Percentiles rank a stretch among this genome's conserved stretches.
Conservation (phyloP, 1,139 yeast species). For the Protomyces arabidopsidicola region DNA sequence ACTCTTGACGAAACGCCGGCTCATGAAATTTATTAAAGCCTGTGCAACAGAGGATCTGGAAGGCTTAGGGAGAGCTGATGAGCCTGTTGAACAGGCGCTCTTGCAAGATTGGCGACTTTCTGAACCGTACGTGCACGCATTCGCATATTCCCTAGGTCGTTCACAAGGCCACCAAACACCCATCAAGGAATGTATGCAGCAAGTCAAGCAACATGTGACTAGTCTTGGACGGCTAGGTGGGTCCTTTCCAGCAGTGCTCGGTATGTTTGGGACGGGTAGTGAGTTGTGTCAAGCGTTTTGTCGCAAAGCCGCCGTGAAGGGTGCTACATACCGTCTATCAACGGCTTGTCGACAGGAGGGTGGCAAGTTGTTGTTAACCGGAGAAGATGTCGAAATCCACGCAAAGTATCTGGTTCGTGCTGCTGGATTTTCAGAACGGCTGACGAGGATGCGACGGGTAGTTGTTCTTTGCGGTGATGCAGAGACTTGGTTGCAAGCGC, state of each 20-base stretch:
- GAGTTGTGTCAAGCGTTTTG: slow-evolving; percentile 96
- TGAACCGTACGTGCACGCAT: slow-evolving; percentile 1
- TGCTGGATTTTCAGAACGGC: background rate
- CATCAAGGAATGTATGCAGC: slow-evolving; percentile 68
- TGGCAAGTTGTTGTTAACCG: slow-evolving; percentile 35
- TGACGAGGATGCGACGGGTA: background rate
- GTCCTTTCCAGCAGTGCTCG: slow-evolving; percentile 82
- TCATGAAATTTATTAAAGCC: slow-evolving; percentile 91
- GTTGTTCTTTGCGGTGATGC: slow-evolving; percentile 3
- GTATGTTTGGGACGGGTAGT: slow-evolving; percentile 94
- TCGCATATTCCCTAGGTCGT: slow-evolving; percentile 74
- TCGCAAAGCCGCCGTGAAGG: slow-evolving; percentile 97
- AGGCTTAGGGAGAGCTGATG: slow-evolving; percentile 41
- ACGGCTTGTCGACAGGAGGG: slow-evolving; percentile 55
- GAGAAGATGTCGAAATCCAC: background rate
- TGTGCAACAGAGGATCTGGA: slow-evolving; percentile 45
- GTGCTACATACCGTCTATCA: slow-evolving; percentile 82
- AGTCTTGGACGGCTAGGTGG: slow-evolving; percentile 87
- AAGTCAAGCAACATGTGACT: slow-evolving; percentile 74
- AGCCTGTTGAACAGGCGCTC: slow-evolving; percentile 52
- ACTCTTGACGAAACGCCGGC: slow-evolving; percentile 68
- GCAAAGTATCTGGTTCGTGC: background rate
- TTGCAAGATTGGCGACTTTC: slow-evolving; percentile 38
- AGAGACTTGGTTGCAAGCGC: background rate
- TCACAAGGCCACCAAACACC: slow-evolving; percentile 56